Evolutionary conservation across 495 filamentous ascomycete species (phyloP).

Genomic region (Neurospora sp.): DNA sequence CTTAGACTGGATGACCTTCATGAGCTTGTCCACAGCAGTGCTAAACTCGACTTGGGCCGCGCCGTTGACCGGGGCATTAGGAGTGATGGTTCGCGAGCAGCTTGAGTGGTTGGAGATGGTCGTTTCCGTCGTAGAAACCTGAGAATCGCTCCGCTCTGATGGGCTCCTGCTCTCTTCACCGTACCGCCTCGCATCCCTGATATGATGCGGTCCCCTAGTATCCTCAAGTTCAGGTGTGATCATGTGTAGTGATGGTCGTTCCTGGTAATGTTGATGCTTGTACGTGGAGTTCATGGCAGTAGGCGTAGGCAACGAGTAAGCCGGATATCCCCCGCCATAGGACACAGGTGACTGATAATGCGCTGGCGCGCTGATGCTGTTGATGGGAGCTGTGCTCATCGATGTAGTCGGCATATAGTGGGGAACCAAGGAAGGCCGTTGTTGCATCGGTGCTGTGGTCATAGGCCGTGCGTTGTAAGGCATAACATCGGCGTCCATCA

Average conservation of each 20-base stretch:
- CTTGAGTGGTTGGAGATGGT: constrained; percentile 5
- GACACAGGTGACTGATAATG: constrained; percentile 19
- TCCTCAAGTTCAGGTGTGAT: constrained; percentile 4
- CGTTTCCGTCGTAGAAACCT: constrained; percentile 8
- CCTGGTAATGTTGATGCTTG: constrained; percentile 26
- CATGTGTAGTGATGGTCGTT: constrained; percentile 18
- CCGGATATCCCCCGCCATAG: constrained; percentile 20
- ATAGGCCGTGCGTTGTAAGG: constrained; percentile 23
- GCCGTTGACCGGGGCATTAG: constrained; percentile 16
- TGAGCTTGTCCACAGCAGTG: constrained; percentile 80
- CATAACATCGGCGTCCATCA: constrained; percentile 28
- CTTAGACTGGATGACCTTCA: constrained; percentile 84
- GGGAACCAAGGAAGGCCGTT: constrained; percentile 16
- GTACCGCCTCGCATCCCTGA: constrained; percentile 6
- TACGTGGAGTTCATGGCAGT: constrained; percentile 17
- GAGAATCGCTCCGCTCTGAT: constrained; percentile 30
- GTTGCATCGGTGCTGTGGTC: constrained; percentile 17
- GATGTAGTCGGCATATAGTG: constrained; percentile 26
- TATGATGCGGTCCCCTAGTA: constrained; percentile 4
- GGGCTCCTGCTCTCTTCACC: constrained; percentile 21
- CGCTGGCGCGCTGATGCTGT: constrained; percentile 24
- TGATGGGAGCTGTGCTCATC: constrained; percentile 26
- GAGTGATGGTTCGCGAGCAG: constrained; percentile 15
- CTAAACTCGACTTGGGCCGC: constrained; percentile 48
- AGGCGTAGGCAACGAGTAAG: constrained; percentile 23